Conservation (phyloP, 345 rosid genomes). For the Diplotaxis tenuifolia region DNA sequence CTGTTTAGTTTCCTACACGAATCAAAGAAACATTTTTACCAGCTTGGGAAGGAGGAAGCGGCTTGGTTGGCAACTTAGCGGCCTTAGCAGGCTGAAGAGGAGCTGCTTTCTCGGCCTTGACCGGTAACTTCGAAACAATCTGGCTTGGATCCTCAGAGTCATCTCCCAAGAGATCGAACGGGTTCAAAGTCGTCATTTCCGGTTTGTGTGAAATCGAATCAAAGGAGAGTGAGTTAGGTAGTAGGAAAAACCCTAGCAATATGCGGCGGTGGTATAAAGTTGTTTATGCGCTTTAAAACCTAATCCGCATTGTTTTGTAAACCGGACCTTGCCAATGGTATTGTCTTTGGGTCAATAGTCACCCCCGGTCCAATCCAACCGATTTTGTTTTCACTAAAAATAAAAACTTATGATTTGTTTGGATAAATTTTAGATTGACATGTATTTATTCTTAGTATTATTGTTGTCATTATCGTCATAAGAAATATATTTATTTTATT, state of each 20-base stretch:
- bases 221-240: neutral
- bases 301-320: neutral
- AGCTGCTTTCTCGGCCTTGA: constrained; percentile 40
- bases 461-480: too few species aligned
- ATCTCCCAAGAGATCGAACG: constrained; percentile 73
- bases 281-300: neutral
- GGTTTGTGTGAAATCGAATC: neutral
- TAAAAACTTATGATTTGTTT: too few species aligned
- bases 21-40: constrained; percentile 40
- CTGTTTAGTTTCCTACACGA: neutral
- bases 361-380: neutral
- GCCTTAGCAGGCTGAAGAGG: constrained; percentile 43
- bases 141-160: constrained; percentile 68
- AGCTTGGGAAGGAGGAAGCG: constrained; percentile 72
- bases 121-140: constrained; percentile 52
- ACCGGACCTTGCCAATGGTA: neutral
- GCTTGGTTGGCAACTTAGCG: constrained; percentile 73
- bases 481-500: too few species aligned
- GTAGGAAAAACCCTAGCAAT: neutral
- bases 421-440: too few species aligned
- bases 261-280: neutral
- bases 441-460: too few species aligned
- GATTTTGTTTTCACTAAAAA: neutral
- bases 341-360: neutral
- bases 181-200: constrained; percentile 76